phyloP scores from a whole-genome alignment of 2,329 filamentous ascomycete species.

The Trichoderma guizhouense region DNA sequence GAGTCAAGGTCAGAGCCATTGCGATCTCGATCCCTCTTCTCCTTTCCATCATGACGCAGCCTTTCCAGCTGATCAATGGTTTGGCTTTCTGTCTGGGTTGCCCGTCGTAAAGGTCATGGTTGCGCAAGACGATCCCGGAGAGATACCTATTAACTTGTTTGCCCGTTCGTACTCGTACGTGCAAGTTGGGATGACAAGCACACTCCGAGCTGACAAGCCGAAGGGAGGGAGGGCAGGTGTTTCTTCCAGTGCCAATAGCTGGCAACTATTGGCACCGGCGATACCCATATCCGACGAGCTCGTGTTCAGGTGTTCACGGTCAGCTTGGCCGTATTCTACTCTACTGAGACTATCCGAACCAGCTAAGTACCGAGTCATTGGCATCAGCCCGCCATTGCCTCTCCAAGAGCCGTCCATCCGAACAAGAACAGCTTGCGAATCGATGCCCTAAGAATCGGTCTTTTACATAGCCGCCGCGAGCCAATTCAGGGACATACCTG shows the following conservation, averaged over 20 bases:
- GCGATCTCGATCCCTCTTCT: conserved; percentile 6
- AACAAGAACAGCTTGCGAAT: not conserved
- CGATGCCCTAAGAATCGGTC: not conserved
- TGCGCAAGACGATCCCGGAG: not conserved
- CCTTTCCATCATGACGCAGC: not conserved
- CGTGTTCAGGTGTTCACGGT: not conserved
- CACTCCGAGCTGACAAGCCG: not conserved
- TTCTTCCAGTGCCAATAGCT: not conserved
- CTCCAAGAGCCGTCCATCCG: not conserved
- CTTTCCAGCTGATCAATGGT: not conserved
- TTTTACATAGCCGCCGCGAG: not conserved
- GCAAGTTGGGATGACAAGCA: not conserved
- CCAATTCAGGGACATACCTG: not conserved
- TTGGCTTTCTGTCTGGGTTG: not conserved
- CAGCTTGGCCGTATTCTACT: not conserved
- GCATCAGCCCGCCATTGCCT: not conserved
- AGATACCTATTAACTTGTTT: not conserved
- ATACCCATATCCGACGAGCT: not conserved
- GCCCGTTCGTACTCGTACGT: not conserved
- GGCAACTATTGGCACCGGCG: not conserved
- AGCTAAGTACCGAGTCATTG: not conserved
- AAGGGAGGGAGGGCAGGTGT: not conserved
- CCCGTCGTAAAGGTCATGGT: not conserved
- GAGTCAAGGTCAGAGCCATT: not conserved
- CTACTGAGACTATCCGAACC: not conserved